Evolutionary conservation across 2,329 filamentous ascomycete genomes (phyloP), one percentile per base, ranked within the genome.

Genomic region (Colletotrichum gloeosporioides): DNA sequence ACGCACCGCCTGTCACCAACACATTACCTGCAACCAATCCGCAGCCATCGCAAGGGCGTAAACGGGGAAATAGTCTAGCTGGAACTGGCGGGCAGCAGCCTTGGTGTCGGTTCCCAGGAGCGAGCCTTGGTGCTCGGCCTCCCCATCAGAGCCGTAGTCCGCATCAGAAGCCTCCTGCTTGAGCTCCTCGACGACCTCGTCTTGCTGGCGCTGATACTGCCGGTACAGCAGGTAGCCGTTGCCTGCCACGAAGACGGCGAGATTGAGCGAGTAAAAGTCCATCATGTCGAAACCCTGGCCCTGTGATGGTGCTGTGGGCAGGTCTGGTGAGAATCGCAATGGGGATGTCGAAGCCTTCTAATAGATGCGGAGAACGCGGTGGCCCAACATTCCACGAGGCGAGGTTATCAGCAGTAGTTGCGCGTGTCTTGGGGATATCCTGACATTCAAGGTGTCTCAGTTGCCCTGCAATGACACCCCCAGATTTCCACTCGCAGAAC

Each of bases 1-100:
- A 31, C 3, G 4, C 9, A 16, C 13, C 25, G 7, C 4, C 39
- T 8, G 62, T 15, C 8, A 16, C 13, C 15, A 29, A 27, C 6
- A 57, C 53, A 16, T 67, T 75, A 83, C 82, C 77, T 84, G 83
- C 22, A 84, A 68, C 83, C 83, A 84, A 64, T 84, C 83, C 13
- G 81, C 82, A 3, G 81, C 83, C 9, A 83, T 81, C 0, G 83
- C 82, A 7, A 84, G 75, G 3, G 79, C 78, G 64, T 83, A 83
- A 9, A 80, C 82, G 4, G 79, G 57, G 71, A 80, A 80, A 74
- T 79, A 81, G 16, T 81, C 77, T 18, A 78, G 57, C 68, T 80
- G 75, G 69, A 81, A 81, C 44, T 77, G 71, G 18, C 73, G 39
- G 15, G 72, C 78, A 6, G 70, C 77, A n/a, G 61, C 69, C n/a